Evolutionary conservation across 352 stramenopile species (phyloP).

Genomic region (Phytophthora pinifolia): DNA sequence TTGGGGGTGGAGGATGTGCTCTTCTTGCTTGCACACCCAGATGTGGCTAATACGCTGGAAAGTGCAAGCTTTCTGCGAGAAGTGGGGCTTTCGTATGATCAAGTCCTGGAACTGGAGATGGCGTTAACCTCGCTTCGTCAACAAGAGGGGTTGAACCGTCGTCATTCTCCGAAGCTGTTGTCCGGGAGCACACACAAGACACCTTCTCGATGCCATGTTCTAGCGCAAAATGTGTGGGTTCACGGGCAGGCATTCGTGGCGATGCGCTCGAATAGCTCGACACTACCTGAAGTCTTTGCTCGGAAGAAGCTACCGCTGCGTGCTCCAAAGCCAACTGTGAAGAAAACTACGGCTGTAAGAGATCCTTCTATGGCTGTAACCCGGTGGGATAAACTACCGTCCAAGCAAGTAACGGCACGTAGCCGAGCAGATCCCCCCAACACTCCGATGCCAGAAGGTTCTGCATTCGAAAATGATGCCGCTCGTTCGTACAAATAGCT

Average conservation of each 20-base stretch:
- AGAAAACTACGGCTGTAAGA: too few species aligned
- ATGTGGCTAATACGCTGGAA: constrained; percentile 44
- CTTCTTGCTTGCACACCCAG: constrained; percentile 44
- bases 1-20: constrained; percentile 45
- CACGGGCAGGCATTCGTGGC: constrained; percentile 8
- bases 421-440: background rate
- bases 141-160: constrained; percentile 37
- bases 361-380: too few species aligned
- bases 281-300: constrained; percentile 14
- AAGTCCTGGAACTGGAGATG: constrained; percentile 65
- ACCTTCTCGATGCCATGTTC: constrained; percentile 15
- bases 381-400: background rate
- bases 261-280: background rate
- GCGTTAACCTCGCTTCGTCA: constrained; percentile 31
- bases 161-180: constrained; percentile 31
- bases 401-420: constrained; percentile 2
- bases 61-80: constrained; percentile 40
- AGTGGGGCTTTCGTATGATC: constrained; percentile 34
- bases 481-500: too few species aligned
- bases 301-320: background rate
- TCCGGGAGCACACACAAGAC: background rate
- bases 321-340: background rate
- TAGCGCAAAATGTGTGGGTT: constrained; percentile 23
- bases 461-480: too few species aligned
- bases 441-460: background rate